phyloP scores from a whole-genome alignment of 2,329 filamentous ascomycete genomes.

The Monilinia aucupariae region DNA sequence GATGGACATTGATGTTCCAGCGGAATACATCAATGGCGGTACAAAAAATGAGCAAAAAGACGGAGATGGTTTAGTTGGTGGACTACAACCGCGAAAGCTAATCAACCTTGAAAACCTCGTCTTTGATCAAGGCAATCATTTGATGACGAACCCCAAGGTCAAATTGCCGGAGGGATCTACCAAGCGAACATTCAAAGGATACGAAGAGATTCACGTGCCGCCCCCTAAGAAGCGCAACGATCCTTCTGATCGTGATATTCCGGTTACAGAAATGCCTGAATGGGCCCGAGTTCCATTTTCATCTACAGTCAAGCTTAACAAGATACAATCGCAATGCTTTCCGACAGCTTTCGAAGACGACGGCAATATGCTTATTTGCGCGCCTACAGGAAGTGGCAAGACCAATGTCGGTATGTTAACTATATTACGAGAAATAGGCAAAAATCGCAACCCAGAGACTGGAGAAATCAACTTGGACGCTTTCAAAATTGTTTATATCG shows the following conservation, averaged over 20 bases:
- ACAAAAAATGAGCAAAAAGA: slow-evolving; percentile 47
- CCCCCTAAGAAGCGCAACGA: slow-evolving; percentile 83
- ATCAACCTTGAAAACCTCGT: slow-evolving; percentile 95
- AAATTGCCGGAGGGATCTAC: slow-evolving; percentile 90
- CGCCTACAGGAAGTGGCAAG: slow-evolving; percentile 94
- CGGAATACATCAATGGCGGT: slow-evolving; percentile 49
- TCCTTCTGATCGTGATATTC: slow-evolving; percentile 72
- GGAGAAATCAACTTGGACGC: slow-evolving; percentile 94
- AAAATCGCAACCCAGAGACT: slow-evolving; percentile 80
- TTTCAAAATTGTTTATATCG: slow-evolving; percentile 98
- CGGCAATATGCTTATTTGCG: slow-evolving; percentile 96
- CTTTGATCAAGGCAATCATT: slow-evolving; percentile 95
- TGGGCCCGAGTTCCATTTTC: slow-evolving; percentile 88
- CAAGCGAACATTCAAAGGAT: slow-evolving; percentile 93
- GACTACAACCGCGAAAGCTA: slow-evolving; percentile 76
- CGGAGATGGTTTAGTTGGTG: slow-evolving; percentile 69
- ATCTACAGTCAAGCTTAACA: slow-evolving; percentile 80
- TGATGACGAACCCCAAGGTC: slow-evolving; percentile 99
- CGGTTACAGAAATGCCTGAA: slow-evolving; percentile 81
- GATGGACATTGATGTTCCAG: slow-evolving; percentile 82
- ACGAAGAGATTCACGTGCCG: slow-evolving; percentile 96
- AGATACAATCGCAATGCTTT: slow-evolving; percentile 91
- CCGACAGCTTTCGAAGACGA: slow-evolving; percentile 88
- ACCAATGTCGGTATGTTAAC: slow-evolving; percentile 98
- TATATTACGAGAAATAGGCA: slow-evolving; percentile 93